A percentile compares a stretch with the other conserved stretches of the same genome.
phyloP scores from a whole-genome alignment of 2,329 filamentous ascomycete species.

The Graphium sp. region DNA sequence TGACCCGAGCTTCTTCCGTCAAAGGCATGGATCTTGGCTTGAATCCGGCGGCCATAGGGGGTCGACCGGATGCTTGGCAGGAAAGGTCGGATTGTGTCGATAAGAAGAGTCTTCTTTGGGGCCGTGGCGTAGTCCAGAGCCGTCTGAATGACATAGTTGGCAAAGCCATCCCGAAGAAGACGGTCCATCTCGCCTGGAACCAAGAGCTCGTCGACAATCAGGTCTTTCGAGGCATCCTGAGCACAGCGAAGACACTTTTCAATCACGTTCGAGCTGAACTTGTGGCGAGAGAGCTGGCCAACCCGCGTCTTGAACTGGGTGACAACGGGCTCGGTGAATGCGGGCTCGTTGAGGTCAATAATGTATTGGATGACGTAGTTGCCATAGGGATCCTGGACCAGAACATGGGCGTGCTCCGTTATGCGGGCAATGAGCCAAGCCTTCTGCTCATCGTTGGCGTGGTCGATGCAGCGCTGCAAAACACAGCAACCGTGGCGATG shows the following conservation, averaged over 20 bases:
- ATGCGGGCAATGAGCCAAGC: slow-evolving; percentile 73
- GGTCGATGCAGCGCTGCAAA: slow-evolving; percentile 93
- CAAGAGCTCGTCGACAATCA: slow-evolving; percentile 73
- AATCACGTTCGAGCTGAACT: slow-evolving; percentile 98
- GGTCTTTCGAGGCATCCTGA: slow-evolving; percentile 53
- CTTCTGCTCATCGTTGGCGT: slow-evolving; percentile 83
- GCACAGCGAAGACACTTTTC: slow-evolving; percentile 90
- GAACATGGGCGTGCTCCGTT: slow-evolving; percentile 68
- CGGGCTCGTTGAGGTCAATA: slow-evolving; percentile 74
- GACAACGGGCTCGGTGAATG: slow-evolving; percentile 81
- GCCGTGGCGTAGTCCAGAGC: slow-evolving; percentile 73
- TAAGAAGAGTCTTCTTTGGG: slow-evolving; percentile 55
- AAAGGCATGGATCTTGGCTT: slow-evolving; percentile 62
- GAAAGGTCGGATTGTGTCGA: slow-evolving; percentile 74
- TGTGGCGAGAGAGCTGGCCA: slow-evolving; percentile 70
- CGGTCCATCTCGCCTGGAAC: slow-evolving; percentile 63
- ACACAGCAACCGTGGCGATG: slow-evolving; percentile 97
- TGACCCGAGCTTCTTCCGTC: slow-evolving; percentile 34
- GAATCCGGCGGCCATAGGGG: slow-evolving; percentile 85
- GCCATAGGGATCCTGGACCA: slow-evolving; percentile 93
- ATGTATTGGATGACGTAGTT: slow-evolving; percentile 99
- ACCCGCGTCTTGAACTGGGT: slow-evolving; percentile 60
- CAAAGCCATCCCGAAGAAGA: slow-evolving; percentile 80
- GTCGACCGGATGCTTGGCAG: slow-evolving; percentile 75
- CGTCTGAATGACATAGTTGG: slow-evolving; percentile 97